A percentile compares a stretch with the other conserved stretches of the same genome.
phyloP scores from a whole-genome alignment of 164 flowering plant species.

The Umbilicus rupestris region DNA sequence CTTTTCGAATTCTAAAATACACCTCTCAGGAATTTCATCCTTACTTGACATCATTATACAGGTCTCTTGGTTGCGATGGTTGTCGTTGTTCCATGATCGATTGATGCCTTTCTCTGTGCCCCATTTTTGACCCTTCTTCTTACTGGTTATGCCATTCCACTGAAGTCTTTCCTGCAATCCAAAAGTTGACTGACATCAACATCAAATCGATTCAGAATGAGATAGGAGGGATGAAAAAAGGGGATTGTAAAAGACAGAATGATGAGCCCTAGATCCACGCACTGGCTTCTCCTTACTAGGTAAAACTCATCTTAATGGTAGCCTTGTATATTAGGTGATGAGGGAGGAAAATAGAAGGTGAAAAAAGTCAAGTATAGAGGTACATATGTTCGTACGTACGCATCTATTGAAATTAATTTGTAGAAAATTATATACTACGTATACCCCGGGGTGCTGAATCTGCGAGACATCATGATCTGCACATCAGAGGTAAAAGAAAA shows the following conservation, averaged over 20 bases:
- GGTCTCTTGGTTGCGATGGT: conserved; percentile 18
- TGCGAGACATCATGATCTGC: conserved; percentile 29
- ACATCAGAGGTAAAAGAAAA: background rate
- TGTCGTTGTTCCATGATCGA: conserved; percentile 20
- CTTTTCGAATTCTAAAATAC: conserved; percentile 48
- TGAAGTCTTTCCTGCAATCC: conserved; percentile 36
- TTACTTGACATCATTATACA: conserved; percentile 16
- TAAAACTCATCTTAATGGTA: no score
- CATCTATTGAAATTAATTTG: background rate
- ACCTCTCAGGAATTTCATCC: conserved; percentile 18
- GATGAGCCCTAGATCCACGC: no score
- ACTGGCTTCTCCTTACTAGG: no score
- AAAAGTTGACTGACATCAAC: background rate
- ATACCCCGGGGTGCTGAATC: conserved; percentile 33
- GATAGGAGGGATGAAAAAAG: background rate
- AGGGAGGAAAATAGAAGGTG: no score
- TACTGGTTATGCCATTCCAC: conserved; percentile 80
- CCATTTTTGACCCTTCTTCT: conserved; percentile 93
- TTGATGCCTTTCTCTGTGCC: conserved; percentile 53
- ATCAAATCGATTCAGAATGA: background rate
- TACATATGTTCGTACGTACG: no score
- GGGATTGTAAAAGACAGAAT: background rate
- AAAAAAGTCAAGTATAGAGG: no score
- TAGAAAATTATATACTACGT: conserved; percentile 3
- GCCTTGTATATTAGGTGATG: no score